phyloP scores from a whole-genome alignment of 306 rosid genomes.

The Rubus idaeus region DNA sequence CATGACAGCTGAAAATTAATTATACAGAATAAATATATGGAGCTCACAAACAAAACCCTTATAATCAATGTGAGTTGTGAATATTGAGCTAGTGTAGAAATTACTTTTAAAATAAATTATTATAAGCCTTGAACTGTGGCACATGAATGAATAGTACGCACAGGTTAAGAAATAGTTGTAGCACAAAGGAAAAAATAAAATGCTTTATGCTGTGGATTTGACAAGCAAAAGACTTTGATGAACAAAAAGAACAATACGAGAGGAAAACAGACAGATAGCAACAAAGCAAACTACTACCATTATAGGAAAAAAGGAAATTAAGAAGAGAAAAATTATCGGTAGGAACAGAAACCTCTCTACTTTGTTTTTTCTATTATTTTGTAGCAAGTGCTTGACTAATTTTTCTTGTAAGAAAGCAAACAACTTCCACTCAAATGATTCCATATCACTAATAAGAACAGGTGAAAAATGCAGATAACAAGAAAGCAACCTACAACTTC shows the following conservation, averaged over 20 bases:
- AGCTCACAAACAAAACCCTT: too few species aligned
- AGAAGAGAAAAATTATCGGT: too few species aligned
- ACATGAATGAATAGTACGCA: slow-evolving; percentile 14
- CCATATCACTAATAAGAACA: neutral
- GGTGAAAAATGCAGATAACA: neutral
- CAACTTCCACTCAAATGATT: too few species aligned
- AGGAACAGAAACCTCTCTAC: too few species aligned
- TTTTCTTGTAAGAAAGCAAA: neutral
- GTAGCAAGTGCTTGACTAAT: neutral
- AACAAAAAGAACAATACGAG: neutral
- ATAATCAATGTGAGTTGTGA: too few species aligned
- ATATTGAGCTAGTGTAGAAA: neutral
- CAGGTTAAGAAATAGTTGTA: neutral
- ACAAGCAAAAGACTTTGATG: slow-evolving; percentile 13
- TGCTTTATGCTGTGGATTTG: slow-evolving; percentile 44
- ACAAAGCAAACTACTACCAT: slow-evolving; percentile 21
- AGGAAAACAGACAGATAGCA: slow-evolving; percentile 25
- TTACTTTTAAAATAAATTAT: too few species aligned
- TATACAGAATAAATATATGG: neutral
- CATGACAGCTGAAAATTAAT: too few species aligned
- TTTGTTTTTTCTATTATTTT: neutral
- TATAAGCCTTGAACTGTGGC: neutral
- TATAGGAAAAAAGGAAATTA: neutral
- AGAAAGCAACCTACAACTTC: too few species aligned
- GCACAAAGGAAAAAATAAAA: neutral